phyloP scores from a whole-genome alignment of 2,329 filamentous ascomycete species.

The Penicillium nordicum region DNA sequence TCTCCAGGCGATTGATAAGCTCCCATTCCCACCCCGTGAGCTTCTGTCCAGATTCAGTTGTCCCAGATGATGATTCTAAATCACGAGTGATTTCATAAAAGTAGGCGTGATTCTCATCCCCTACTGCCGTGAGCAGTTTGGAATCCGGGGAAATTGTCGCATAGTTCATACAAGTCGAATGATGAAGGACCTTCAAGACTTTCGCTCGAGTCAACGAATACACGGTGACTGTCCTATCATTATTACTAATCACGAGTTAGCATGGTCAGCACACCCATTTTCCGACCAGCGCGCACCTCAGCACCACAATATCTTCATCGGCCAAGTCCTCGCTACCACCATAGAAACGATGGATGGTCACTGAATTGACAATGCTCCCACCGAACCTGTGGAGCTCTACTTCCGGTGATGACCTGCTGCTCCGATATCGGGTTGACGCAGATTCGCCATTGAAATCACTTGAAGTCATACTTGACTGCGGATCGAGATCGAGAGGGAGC shows the following conservation, averaged over 20 bases:
- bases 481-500: constrained; percentile 51
- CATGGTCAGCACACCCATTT: constrained; percentile 22
- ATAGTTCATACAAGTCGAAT: constrained; percentile 87
- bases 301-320: constrained; percentile 55
- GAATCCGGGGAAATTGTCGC: constrained; percentile 92
- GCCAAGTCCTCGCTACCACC: constrained; percentile 40
- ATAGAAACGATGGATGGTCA: constrained; percentile 59
- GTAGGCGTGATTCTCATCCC: constrained; percentile 82
- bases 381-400: constrained; percentile 59
- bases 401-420: constrained; percentile 35
- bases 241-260: constrained; percentile 69
- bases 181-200: constrained; percentile 65
- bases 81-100: constrained; percentile 60
- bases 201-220: constrained; percentile 69
- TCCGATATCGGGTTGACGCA: constrained; percentile 15
- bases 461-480: constrained; percentile 24
- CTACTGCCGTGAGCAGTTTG: constrained; percentile 72
- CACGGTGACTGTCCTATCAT: constrained; percentile 84
- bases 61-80: constrained; percentile 23
- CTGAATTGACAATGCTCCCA: constrained; percentile 64
- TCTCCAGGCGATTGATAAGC: constrained; percentile 36
- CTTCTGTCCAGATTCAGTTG: constrained; percentile 31
- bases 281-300: constrained; percentile 38
- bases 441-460: constrained; percentile 22
- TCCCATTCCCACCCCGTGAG: constrained; percentile 44